Base-by-base conservation (phyloP, 441 rosid species). In the Pelargonium exstipulatum region DNA sequence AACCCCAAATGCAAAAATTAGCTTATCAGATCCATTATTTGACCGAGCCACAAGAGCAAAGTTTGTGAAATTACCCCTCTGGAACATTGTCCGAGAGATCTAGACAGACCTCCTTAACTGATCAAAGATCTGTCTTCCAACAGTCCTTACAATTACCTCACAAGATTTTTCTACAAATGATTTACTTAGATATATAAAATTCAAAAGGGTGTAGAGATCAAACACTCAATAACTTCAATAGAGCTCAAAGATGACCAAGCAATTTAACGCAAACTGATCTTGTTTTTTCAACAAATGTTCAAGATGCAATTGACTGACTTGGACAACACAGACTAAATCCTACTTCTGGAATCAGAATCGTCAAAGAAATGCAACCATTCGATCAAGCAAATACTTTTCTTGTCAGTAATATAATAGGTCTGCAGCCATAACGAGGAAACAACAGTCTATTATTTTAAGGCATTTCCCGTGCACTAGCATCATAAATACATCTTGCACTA, bases 11-110 rank as follows among this genome's bases (percentile, higher is more conserved):
- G 22, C 61, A 55, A 55, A 22, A 55, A 17, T 55, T 55, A 55
- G 61, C 61, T 55, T 55, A 55, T 55, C 61, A 55, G 61, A 51
- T 55, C 61, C 26, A 55, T 55, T 55, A 55, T 6, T 55, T 7
- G 42, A 37, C 42, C 0, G 9, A 37, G 42, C 61, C 61, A 55
- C 20, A 18, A 8, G 61, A 55, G 61, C 24, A 55, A 22, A 55
- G 61, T 55, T 53, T 8, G 18, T 55, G 61, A 53, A 4, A 53
- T 53, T 9, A 14, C 17, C 17, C 20, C 58, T 35, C 40, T 35
- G 40, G 40, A 35, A 35, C 40, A 35, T 35, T 35, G 40, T 5
- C 58, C 14, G 58, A 51, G 58, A 51, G 58, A 51, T 5, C 58
- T 53, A 16, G 10, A 53, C 24, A 17, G 60, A 20, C 60, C 60